A percentile compares a stretch with the other conserved stretches of the same genome.
Conservation (phyloP, 2,329 filamentous ascomycete genomes). For the Stagonosporopsis rhizophila region DNA sequence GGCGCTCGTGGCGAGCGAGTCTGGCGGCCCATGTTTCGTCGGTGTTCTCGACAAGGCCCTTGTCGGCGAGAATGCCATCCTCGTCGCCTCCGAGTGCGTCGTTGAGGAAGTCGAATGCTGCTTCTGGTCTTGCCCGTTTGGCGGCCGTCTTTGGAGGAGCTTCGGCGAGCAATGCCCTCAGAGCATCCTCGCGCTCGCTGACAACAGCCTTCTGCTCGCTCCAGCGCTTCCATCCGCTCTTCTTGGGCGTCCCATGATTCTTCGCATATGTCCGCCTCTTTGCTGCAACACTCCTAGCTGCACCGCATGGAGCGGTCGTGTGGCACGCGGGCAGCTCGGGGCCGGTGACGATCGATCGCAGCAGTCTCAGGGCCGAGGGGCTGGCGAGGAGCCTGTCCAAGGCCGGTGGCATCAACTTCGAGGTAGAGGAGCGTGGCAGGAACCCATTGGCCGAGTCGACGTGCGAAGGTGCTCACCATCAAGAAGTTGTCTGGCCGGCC, state of each 20-base stretch:
- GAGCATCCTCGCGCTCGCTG: slow-evolving; percentile 16
- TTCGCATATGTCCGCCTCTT: slow-evolving; percentile 26
- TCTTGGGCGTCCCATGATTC: slow-evolving; percentile 1
- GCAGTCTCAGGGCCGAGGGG: slow-evolving; percentile 52
- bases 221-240: slow-evolving; percentile 27
- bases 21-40: slow-evolving; percentile 51
- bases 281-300: slow-evolving; percentile 10
- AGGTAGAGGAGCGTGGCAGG: slow-evolving; percentile 16
- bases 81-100: slow-evolving; percentile 16
- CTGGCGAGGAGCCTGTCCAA: slow-evolving; percentile 56
- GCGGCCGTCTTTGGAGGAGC: slow-evolving; percentile 1
- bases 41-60: neutral
- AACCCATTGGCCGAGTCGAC: slow-evolving; percentile 32
- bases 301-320: slow-evolving; percentile 25
- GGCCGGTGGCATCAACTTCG: slow-evolving; percentile 53
- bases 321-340: slow-evolving; percentile 32
- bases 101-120: neutral
- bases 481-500: slow-evolving; percentile 16
- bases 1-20: slow-evolving; percentile 51
- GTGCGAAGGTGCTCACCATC: neutral
- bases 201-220: slow-evolving; percentile 12
- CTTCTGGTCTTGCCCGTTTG: neutral
- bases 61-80: slow-evolving; percentile 16
- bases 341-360: slow-evolving; percentile 43
- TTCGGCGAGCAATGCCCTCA: slow-evolving; percentile 19